Conservation (phyloP, 2,329 filamentous ascomycete species). For the Apiospora sp. region DNA sequence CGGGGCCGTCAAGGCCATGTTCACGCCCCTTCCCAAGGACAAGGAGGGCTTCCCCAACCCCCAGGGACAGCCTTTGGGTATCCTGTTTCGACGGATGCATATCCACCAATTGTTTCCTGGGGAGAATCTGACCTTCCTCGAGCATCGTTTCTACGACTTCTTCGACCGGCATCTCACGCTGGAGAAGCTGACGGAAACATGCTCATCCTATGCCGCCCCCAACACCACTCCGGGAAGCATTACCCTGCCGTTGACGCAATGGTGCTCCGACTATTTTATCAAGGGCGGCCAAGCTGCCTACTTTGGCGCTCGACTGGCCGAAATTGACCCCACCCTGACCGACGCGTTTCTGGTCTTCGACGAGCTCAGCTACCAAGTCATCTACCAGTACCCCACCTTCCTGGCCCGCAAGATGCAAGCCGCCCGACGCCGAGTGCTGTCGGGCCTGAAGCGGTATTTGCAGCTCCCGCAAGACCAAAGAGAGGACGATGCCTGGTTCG, state of each 20-base stretch:
- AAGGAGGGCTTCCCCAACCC: conserved; percentile 21
- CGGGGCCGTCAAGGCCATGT: neutral
- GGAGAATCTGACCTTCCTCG: neutral
- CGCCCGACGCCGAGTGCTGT: conserved; percentile 26
- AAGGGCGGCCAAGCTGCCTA: conserved; percentile 33
- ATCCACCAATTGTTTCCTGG: conserved; percentile 20
- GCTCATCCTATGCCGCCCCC: neutral
- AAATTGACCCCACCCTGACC: conserved; percentile 31
- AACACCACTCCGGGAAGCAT: neutral
- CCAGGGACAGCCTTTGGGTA: conserved; percentile 5
- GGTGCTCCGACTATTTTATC: conserved; percentile 37
- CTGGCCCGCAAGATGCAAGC: conserved; percentile 33
- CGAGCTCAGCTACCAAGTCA: conserved; percentile 38
- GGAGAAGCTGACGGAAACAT: neutral
- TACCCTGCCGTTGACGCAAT: conserved; percentile 31
- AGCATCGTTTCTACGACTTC: neutral
- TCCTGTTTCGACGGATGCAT: conserved; percentile 19
- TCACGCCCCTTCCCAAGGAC: conserved; percentile 3
- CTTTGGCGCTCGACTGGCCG: conserved; percentile 34
- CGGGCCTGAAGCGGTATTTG: conserved; percentile 32
- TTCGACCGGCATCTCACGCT: conserved; percentile 4
- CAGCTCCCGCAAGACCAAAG: conserved; percentile 27
- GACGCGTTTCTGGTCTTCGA: conserved; percentile 36
- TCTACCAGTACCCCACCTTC: conserved; percentile 39
- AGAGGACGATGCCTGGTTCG: conserved; percentile 18